A percentile compares a stretch with the other conserved stretches of the same genome.
Evolutionary conservation across 2,329 filamentous ascomycete species (phyloP).

Genomic region (Hymenoscyphus linearis): DNA sequence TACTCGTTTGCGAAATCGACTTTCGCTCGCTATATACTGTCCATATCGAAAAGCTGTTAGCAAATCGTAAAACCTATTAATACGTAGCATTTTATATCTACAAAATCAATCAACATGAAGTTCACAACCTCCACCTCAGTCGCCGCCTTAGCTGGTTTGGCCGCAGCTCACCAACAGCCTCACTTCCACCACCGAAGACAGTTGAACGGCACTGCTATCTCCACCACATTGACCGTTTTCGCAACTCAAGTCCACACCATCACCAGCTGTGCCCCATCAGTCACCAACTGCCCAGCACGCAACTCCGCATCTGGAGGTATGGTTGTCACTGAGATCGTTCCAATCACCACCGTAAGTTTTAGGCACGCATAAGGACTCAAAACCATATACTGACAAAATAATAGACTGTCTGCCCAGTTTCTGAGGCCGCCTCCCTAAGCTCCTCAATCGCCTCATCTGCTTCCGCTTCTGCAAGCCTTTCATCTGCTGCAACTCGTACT

Average conservation of each 20-base stretch:
- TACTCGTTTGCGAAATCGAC: conserved; percentile 30
- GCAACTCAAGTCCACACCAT: conserved; percentile 35
- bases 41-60: conserved; percentile 14
- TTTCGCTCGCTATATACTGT: conserved; percentile 29
- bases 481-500: conserved; percentile 5
- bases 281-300: conserved; percentile 38
- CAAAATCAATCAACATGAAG: conserved; percentile 25
- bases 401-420: conserved; percentile 44
- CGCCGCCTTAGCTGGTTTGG: conserved; percentile 32
- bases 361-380: background rate
- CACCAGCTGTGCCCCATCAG: conserved; percentile 35
- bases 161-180: conserved; percentile 25
- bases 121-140: conserved; percentile 27
- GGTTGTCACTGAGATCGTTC: conserved; percentile 37
- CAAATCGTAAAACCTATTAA: conserved; percentile 4
- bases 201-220: conserved; percentile 18
- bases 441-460: conserved; percentile 36
- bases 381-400: conserved; percentile 5
- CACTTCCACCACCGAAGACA: conserved; percentile 28
- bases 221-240: conserved; percentile 38
- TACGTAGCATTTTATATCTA: conserved; percentile 7
- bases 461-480: conserved; percentile 9
- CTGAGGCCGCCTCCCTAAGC: conserved; percentile 36
- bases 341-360: conserved; percentile 36
- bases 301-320: conserved; percentile 18